Conservation (phyloP, 257 asterid species). For the Apocynum venetum region DNA sequence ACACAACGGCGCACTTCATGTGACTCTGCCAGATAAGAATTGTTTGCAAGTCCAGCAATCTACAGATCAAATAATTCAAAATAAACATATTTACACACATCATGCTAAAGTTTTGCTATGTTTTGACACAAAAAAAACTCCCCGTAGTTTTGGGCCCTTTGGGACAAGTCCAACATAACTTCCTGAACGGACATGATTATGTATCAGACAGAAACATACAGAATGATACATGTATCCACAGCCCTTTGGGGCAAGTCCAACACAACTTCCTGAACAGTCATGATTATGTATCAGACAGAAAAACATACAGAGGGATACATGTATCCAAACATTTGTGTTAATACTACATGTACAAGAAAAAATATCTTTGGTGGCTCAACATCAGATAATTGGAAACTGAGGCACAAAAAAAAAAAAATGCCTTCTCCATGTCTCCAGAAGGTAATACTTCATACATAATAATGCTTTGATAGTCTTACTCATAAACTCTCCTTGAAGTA, state of each 20-base stretch:
- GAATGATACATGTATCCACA: too few species aligned
- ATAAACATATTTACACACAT: slow-evolving; percentile 10
- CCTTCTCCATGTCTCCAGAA: background rate
- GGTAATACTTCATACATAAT: background rate
- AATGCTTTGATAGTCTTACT: background rate
- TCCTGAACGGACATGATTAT: background rate
- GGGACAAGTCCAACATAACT: background rate
- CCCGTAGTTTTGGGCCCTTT: background rate
- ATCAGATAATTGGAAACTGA: background rate
- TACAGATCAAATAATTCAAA: slow-evolving; percentile 23
- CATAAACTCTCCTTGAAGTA: background rate
- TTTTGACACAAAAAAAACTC: background rate
- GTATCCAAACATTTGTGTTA: background rate
- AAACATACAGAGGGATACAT: background rate
- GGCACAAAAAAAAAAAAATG: too few species aligned
- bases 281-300: background rate
- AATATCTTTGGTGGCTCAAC: background rate
- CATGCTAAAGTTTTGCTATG: background rate
- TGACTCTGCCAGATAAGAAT: slow-evolving; percentile 65
- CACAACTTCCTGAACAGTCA: background rate
- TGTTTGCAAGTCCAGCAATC: slow-evolving; percentile 87
- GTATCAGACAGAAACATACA: background rate
- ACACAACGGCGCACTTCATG: slow-evolving; percentile 91
- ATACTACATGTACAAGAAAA: background rate
- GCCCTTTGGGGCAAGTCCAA: background rate